A percentile compares a stretch with the other conserved stretches of the same genome.
Conservation (phyloP, 2,329 filamentous ascomycete genomes). For the Didymella pinodella region DNA sequence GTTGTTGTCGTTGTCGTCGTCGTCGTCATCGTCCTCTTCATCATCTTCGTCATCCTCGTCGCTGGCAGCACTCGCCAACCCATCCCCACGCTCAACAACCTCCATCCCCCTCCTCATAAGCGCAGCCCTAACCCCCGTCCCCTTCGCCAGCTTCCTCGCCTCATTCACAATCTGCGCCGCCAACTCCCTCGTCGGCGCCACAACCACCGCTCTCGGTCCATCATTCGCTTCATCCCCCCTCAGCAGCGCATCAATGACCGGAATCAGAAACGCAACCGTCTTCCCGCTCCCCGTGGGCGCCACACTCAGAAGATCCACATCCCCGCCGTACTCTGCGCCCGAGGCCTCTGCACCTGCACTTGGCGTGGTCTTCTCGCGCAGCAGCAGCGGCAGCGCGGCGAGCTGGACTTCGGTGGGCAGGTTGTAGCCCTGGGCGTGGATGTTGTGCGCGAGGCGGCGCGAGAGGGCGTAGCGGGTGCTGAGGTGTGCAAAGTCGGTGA, state of each 20-base stretch:
- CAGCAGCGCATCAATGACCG: slow-evolving; percentile 78
- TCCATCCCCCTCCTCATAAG: slow-evolving; percentile 87
- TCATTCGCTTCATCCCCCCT: slow-evolving; percentile 37
- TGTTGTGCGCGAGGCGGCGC: slow-evolving; percentile 75
- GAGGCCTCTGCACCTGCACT: slow-evolving; percentile 51
- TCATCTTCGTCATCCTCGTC: not conserved
- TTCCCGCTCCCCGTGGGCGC: slow-evolving; percentile 97
- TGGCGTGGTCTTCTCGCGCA: slow-evolving; percentile 57
- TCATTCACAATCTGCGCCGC: slow-evolving; percentile 67
- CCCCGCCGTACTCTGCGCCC: slow-evolving; percentile 39
- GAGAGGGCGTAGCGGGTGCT: slow-evolving; percentile 76
- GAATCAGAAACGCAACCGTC: slow-evolving; percentile 91
- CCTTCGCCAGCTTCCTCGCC: slow-evolving; percentile 78
- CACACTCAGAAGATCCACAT: slow-evolving; percentile 82
- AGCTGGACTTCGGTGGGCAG: slow-evolving; percentile 95
- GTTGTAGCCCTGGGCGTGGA: slow-evolving; percentile 83
- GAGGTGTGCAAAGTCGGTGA: slow-evolving; percentile 79
- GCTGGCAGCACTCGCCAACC: no score
- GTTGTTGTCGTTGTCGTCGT: slow-evolving; percentile 51
- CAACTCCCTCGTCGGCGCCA: slow-evolving; percentile 61
- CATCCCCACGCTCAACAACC: slow-evolving; percentile 54
- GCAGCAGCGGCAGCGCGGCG: slow-evolving; percentile 79
- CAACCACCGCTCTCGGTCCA: slow-evolving; percentile 53
- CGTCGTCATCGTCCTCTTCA: slow-evolving; percentile 46
- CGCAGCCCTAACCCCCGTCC: slow-evolving; percentile 80